A percentile compares a stretch with the other conserved stretches of the same genome.
phyloP scores from a whole-genome alignment of 495 filamentous ascomycete species.

The Ramalina intermedia region DNA sequence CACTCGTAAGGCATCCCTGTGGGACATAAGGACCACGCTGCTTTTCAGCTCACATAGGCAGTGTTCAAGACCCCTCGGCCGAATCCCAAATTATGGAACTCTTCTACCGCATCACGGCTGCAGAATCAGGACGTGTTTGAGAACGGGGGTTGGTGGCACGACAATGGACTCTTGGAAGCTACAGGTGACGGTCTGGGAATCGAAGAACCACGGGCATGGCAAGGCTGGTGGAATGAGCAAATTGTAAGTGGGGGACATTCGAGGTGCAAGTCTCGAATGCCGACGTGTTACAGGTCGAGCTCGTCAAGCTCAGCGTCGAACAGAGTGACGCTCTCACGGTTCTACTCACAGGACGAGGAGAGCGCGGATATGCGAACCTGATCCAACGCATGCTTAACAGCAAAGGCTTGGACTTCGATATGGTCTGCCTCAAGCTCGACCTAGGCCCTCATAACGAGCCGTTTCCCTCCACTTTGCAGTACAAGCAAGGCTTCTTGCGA shows the following conservation, averaged over 20 bases:
- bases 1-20: conserved; percentile 45
- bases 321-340: conserved; percentile 80
- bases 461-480: conserved; percentile 65
- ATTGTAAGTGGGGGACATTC: conserved; percentile 36
- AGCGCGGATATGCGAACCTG: conserved; percentile 59
- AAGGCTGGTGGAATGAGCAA: conserved; percentile 95
- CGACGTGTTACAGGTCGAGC: conserved; percentile 41
- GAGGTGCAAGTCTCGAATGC: conserved; percentile 1
- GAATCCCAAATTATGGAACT: conserved; percentile 78
- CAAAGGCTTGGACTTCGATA: conserved; percentile 72
- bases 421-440: conserved; percentile 77
- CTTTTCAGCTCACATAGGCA: conserved; percentile 18
- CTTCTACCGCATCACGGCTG: conserved; percentile 57
- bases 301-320: conserved; percentile 68
- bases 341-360: conserved; percentile 77
- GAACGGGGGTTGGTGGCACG: conserved; percentile 97
- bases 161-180: conserved; percentile 66
- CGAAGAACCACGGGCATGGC: conserved; percentile 75
- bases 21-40: neutral
- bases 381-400: conserved; percentile 71
- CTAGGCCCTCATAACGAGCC: conserved; percentile 63
- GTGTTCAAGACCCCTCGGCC: conserved; percentile 86
- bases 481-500: conserved; percentile 73
- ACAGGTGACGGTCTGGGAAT: conserved; percentile 72
- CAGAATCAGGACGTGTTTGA: conserved; percentile 60